A percentile compares a stretch with the other conserved stretches of the same genome.
These are phyloP conservation scores for Zygosaccharomyces sapae DNA, from an alignment of 1,139 yeast species.

Conservation along the genomic window DNA sequence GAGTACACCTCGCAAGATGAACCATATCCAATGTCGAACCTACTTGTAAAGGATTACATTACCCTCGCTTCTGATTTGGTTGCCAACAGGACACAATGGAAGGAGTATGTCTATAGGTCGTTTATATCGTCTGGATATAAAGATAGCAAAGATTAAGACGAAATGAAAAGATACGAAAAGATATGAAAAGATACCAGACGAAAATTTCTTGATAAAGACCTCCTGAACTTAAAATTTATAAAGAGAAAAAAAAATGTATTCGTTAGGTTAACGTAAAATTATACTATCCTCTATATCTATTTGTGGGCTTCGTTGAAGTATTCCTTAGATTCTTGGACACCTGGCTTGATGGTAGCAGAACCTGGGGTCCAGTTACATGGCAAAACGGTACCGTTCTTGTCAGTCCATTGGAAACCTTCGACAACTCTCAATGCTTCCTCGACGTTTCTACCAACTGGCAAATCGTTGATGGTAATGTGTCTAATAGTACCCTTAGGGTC, in stretches of 20 bases:
- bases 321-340: constrained; percentile 65
- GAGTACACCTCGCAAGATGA: constrained; percentile 68
- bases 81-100: constrained; percentile 37
- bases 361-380: constrained; percentile 99
- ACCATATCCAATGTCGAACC: constrained; percentile 49
- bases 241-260: not conserved
- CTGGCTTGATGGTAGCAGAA: constrained; percentile 88
- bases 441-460: constrained; percentile 98
- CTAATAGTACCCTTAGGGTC: constrained; percentile 93
- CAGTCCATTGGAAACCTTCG: constrained; percentile 99
- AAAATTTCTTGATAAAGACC: too few species aligned
- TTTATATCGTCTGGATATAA: constrained; percentile 65
- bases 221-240: not conserved
- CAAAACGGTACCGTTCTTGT: constrained; percentile 96
- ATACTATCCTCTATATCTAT: constrained; percentile 12
- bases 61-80: constrained; percentile 53
- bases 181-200: too few species aligned
- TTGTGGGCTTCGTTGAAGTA: constrained; percentile 33
- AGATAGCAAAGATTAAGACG: constrained; percentile 37
- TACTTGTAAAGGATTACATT: constrained; percentile 60
- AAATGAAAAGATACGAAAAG: too few species aligned
- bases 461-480: constrained; percentile 95
- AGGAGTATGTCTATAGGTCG: constrained; percentile 45
- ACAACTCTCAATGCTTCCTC: constrained; percentile 96
- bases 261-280: constrained; percentile 4